phyloP scores from a whole-genome alignment of 352 stramenopile genomes.

The Pythium chondricola region DNA sequence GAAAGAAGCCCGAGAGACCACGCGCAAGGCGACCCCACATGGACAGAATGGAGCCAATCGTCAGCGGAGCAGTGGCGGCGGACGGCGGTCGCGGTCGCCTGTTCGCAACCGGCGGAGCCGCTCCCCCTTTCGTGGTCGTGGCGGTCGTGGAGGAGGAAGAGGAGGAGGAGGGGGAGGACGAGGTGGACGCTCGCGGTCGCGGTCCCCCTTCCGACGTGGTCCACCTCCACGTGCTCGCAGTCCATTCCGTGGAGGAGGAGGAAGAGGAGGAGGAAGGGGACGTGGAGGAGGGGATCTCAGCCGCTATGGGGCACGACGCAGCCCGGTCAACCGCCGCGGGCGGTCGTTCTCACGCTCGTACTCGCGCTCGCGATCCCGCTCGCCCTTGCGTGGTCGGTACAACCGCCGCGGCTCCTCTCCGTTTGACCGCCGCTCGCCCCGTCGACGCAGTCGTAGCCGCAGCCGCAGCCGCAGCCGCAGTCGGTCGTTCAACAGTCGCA shows the following conservation, averaged over 20 bases:
- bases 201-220: slow-evolving; percentile 6
- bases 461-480: slow-evolving; percentile 19
- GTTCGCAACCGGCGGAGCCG: slow-evolving; percentile 8
- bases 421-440: slow-evolving; percentile 14
- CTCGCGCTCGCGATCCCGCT: slow-evolving; percentile 15
- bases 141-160: no score
- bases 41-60: not conserved
- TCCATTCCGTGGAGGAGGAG: slow-evolving; percentile 6
- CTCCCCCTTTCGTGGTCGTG: slow-evolving; percentile 8
- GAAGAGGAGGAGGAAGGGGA: slow-evolving; percentile 3
- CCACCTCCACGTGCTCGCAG: slow-evolving; percentile 40
- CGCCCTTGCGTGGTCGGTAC: slow-evolving; percentile 9
- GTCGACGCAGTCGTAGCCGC: no score
- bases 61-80: not conserved
- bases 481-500: slow-evolving; percentile 27
- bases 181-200: not conserved
- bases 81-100: slow-evolving; percentile 10
- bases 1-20: not conserved
- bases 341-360: slow-evolving; percentile 17
- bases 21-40: not conserved
- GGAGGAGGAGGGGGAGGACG: not conserved
- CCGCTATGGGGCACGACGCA: not conserved
- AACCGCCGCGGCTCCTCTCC: slow-evolving; percentile 7
- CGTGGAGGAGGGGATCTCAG: not conserved
- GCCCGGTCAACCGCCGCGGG: not conserved